These are phyloP conservation scores for Solanum chacoense DNA, from an alignment of 305 asterid species.

Conservation along the genomic window DNA sequence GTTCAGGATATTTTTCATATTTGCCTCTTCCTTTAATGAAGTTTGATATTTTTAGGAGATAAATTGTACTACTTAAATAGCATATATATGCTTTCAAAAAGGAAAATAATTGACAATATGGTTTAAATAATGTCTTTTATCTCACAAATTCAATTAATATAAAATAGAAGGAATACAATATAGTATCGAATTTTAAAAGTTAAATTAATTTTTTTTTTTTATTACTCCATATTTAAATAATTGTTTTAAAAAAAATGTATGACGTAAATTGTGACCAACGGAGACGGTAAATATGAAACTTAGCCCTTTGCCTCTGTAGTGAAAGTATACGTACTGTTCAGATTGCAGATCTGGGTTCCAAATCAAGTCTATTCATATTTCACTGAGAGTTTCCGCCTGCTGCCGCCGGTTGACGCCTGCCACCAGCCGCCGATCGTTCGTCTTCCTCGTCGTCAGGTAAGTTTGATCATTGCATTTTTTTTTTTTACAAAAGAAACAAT, in stretches of 20 bases:
- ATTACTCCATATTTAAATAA: too few relatives aligned
- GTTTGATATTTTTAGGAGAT: too few relatives aligned
- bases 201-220: too few relatives aligned
- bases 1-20: too few relatives aligned
- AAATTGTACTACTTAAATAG: too few relatives aligned
- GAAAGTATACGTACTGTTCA: not conserved
- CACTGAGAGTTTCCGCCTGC: not conserved
- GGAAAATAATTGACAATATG: not conserved
- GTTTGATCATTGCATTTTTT: not conserved
- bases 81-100: too few relatives aligned
- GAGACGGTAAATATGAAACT: not conserved
- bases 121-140: too few relatives aligned
- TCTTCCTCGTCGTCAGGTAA: not conserved
- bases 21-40: not conserved
- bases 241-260: too few relatives aligned
- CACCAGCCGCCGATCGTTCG: not conserved
- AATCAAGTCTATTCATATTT: not conserved
- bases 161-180: too few relatives aligned
- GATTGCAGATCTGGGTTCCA: not conserved
- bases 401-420: not conserved
- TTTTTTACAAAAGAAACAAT: not conserved
- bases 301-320: not conserved
- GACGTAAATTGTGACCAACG: not conserved
- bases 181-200: too few relatives aligned
- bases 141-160: not conserved